Conservation (phyloP, 2,329 filamentous ascomycete genomes). For the Colletotrichum australisinense region DNA sequence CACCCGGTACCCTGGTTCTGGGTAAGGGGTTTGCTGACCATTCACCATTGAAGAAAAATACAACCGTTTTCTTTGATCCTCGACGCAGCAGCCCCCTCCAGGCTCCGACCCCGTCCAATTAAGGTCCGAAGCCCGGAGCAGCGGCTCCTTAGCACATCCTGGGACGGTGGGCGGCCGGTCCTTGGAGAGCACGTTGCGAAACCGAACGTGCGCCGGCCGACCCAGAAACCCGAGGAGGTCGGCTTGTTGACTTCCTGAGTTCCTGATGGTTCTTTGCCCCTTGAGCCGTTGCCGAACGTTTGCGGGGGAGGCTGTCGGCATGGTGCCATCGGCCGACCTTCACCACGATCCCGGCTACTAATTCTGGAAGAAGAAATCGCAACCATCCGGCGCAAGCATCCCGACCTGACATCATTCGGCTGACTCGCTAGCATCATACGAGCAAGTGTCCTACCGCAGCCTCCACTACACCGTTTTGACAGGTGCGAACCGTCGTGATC, state of each 20-base stretch:
- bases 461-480: conserved; percentile 20
- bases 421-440: conserved; percentile 31
- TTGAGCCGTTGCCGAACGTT: not conserved
- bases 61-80: not conserved
- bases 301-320: not conserved
- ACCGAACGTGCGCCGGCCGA: not conserved
- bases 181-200: not conserved
- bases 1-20: conserved; percentile 21
- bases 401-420: conserved; percentile 20
- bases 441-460: not conserved
- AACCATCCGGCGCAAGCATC: not conserved
- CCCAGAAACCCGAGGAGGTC: conserved; percentile 1
- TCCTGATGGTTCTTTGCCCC: not conserved
- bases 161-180: conserved; percentile 10
- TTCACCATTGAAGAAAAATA: not conserved
- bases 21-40: conserved; percentile 9
- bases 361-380: conserved; percentile 1
- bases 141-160: not conserved
- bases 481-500: conserved; percentile 24
- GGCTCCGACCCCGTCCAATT: conserved; percentile 8
- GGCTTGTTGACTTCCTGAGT: not conserved
- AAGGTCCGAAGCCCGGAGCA: conserved; percentile 6
- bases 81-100: not conserved
- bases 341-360: not conserved
- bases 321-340: conserved; percentile 13